Evolutionary conservation across 495 filamentous ascomycete species (phyloP).

Genomic region (Saxophila tyrrhenica): DNA sequence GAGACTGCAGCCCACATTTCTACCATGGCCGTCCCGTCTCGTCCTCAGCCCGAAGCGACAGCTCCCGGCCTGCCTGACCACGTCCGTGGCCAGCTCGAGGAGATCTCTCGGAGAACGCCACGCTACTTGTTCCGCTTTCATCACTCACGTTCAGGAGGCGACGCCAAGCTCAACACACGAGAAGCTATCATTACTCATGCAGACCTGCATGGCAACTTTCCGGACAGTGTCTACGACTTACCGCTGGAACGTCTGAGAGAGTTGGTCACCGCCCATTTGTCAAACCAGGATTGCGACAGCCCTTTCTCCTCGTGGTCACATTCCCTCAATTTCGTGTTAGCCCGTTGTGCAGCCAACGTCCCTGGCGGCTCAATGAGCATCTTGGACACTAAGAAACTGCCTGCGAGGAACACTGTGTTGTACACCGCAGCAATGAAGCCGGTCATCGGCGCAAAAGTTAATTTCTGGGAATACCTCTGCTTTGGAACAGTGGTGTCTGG

Average conservation of each 20-base stretch:
- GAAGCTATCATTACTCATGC: background rate
- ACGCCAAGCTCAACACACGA: background rate
- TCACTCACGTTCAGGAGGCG: background rate
- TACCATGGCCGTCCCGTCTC: no score
- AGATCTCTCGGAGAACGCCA: no score
- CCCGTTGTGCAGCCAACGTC: background rate
- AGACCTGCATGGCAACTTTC: background rate
- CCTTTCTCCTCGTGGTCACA: background rate
- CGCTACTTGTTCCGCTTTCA: background rate
- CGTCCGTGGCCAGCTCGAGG: no score
- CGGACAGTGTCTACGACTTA: background rate
- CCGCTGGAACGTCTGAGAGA: background rate
- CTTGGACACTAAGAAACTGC: background rate
- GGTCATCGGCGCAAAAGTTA: background rate
- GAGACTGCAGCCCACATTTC: no score
- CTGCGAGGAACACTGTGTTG: background rate
- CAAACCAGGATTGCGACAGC: background rate
- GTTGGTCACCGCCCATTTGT: background rate
- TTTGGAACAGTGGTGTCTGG: background rate
- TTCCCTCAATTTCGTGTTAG: background rate
- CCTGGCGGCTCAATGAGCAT: background rate
- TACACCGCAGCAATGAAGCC: background rate
- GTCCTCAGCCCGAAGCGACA: no score
- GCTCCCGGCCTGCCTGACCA: no score
- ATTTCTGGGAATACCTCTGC: background rate